A percentile compares a stretch with the other conserved stretches of the same genome.
phyloP scores from a whole-genome alignment of 176 grass and related monocot genomes.

The Metroxylon sagu region DNA sequence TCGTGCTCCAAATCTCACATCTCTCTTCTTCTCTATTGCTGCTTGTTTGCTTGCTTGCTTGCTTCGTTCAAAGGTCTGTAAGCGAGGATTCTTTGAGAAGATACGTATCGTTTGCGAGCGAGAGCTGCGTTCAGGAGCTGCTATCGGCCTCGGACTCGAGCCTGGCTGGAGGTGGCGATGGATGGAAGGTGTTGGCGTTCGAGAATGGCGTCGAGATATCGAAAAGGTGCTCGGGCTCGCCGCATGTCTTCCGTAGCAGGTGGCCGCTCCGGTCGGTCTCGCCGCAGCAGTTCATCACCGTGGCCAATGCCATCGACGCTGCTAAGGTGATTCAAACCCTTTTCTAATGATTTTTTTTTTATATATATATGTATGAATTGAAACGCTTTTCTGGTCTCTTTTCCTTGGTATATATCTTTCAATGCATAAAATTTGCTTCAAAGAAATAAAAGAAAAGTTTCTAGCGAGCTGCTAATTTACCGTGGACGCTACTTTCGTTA shows the following conservation, averaged over 20 bases:
- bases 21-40: too few species aligned
- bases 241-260: conserved; percentile 71
- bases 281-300: conserved; percentile 81
- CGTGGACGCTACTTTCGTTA: too few species aligned
- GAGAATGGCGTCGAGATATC: conserved; percentile 94
- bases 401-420: too few species aligned
- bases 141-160: conserved; percentile 73
- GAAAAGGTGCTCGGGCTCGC: conserved; percentile 39
- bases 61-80: conserved; percentile 45
- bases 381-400: too few species aligned
- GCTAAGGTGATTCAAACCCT: conserved; percentile 53
- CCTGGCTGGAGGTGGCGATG: conserved; percentile 26
- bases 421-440: too few species aligned
- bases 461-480: too few species aligned
- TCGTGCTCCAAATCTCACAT: too few species aligned
- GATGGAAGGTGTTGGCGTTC: conserved; percentile 82
- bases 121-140: conserved; percentile 98
- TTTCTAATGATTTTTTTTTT: too few species aligned
- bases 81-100: conserved; percentile 85
- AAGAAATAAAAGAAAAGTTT: too few species aligned
- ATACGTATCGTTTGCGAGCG: conserved; percentile 83
- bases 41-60: not conserved
- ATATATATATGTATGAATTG: too few species aligned
- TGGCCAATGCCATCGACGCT: conserved; percentile 84
- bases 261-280: conserved; percentile 78